A percentile compares a stretch with the other conserved stretches of the same genome.
Evolutionary conservation across 345 rosid species (phyloP).

Genomic region (Salix caprea): DNA sequence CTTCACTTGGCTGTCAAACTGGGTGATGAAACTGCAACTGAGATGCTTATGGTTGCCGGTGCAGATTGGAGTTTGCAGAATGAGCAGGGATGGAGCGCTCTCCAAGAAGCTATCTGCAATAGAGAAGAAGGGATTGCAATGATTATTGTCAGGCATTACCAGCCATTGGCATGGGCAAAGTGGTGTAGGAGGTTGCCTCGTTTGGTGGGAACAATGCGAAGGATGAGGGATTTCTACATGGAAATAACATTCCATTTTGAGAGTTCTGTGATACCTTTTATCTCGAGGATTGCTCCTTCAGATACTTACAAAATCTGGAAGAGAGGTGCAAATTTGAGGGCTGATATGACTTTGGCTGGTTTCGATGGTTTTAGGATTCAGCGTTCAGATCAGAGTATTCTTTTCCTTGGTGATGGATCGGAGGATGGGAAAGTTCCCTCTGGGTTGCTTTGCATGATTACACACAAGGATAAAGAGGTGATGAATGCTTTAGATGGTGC

Average conservation of each 20-base stretch:
- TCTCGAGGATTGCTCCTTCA: conserved; percentile 88
- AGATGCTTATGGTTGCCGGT: conserved; percentile 91
- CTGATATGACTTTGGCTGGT: conserved; percentile 98
- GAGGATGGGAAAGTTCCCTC: conserved; percentile 71
- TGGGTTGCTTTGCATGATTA: conserved; percentile 80
- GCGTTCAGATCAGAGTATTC: conserved; percentile 78
- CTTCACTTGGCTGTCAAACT: conserved; percentile 89
- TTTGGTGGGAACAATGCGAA: conserved; percentile 63
- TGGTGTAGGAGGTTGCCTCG: conserved; percentile 97
- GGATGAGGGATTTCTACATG: conserved; percentile 97
- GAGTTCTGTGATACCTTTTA: conserved; percentile 91
- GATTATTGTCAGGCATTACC: conserved; percentile 79
- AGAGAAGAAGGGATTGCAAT: conserved; percentile 73
- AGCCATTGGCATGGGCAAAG: conserved; percentile 94
- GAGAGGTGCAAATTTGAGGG: conserved; percentile 84
- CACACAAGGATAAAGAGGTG: conserved; percentile 92
- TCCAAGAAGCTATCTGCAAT: conserved; percentile 88
- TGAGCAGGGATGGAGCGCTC: conserved; percentile 93
- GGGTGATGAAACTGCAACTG: conserved; percentile 69
- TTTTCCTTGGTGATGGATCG: conserved; percentile 95
- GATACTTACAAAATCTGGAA: conserved; percentile 97
- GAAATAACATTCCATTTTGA: conserved; percentile 93
- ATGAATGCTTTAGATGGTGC: conserved; percentile 96
- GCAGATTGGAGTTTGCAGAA: conserved; percentile 97
- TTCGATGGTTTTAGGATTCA: conserved; percentile 92